Evolutionary conservation across 164 flowering plant species (phyloP), one percentile per base, ranked within the genome.

Genomic region (Macadamia integrifolia): DNA sequence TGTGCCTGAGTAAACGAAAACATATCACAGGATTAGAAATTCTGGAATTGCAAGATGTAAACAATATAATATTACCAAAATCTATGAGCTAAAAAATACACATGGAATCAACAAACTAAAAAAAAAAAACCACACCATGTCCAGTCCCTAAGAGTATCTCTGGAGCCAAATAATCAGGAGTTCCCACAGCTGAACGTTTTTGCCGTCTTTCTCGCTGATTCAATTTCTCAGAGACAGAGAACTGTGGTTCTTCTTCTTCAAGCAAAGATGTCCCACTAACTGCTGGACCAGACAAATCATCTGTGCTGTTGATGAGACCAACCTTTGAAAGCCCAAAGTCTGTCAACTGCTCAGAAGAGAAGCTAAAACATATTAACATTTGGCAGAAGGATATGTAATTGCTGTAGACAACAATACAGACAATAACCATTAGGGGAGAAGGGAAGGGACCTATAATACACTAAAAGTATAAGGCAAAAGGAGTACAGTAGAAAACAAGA

Each of bases 301-400:
- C 97, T 40, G 99, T 95, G 76, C 96, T 95, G 84, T 95, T 86
- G 86, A 95, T 92, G 72, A 95, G 98, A 84, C 99, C 99, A 77
- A 95, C 99, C 83, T 89, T 95, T 62, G 99, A 95, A 64, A 95
- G 94, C 77, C 99, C 99, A 81, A 95, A 95, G 78, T 95, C 98
- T 61, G 99, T 92, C 83, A 92, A 83, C 98, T 95, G 97, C 70
- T 60, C 75, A 72, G 55, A 75, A 60, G 55, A 53, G 23, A 69
- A 56, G 58, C 53, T 61, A 66, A 29, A 57, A 53, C 17, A 35
- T 49, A 46, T 61, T 69, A 65, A 56, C 28, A 17, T 58, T 43
- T 28, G 50, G 28, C 46, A 17, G 12, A 15, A 29, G 59, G 13
- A 23, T 23, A 23, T 23, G 0, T 23, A 23, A 23, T 23, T 23